Conservation (phyloP, 164 flowering plant species). For the Cinnamomum micranthum region DNA sequence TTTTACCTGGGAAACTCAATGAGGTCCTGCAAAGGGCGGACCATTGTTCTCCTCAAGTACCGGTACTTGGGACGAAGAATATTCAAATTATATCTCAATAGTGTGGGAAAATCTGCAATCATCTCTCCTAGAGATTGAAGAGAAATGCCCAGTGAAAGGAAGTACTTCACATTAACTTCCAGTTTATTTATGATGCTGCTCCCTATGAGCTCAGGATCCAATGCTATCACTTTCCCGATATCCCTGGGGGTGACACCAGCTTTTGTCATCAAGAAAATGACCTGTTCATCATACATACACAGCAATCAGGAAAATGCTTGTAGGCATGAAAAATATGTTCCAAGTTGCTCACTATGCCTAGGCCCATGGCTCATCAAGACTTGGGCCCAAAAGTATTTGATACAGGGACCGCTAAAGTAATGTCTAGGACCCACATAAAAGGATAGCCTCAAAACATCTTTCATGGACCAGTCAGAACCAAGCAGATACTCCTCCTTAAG, state of each 20-base stretch:
- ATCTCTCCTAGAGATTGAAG: constrained; percentile 58
- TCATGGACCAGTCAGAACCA: too few species aligned
- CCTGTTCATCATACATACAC: constrained; percentile 34
- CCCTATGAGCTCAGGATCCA: constrained; percentile 87
- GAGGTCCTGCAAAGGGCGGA: constrained; percentile 75
- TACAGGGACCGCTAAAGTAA: too few species aligned
- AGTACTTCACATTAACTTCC: constrained; percentile 74
- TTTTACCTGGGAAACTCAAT: constrained; percentile 90
- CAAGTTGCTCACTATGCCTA: too few species aligned
- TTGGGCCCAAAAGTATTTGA: too few species aligned
- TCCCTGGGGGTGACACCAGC: constrained; percentile 70
- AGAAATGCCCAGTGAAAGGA: constrained; percentile 76
- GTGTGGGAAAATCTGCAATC: constrained; percentile 88
- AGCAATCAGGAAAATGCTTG: too few species aligned
- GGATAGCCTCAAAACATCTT: too few species aligned
- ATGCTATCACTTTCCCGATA: constrained; percentile 80
- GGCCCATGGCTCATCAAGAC: too few species aligned
- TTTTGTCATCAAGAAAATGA: constrained; percentile 77
- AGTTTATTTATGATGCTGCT: constrained; percentile 72
- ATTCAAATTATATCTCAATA: constrained; percentile 73
- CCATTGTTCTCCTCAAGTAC: constrained; percentile 80
- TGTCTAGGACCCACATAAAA: too few species aligned
- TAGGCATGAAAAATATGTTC: too few species aligned
- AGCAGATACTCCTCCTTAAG: too few species aligned
- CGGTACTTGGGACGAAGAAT: constrained; percentile 82